Evolutionary conservation across 108 stramenopile genomes (phyloP).

Genomic region (Mayamaea pseudoterrestris): DNA sequence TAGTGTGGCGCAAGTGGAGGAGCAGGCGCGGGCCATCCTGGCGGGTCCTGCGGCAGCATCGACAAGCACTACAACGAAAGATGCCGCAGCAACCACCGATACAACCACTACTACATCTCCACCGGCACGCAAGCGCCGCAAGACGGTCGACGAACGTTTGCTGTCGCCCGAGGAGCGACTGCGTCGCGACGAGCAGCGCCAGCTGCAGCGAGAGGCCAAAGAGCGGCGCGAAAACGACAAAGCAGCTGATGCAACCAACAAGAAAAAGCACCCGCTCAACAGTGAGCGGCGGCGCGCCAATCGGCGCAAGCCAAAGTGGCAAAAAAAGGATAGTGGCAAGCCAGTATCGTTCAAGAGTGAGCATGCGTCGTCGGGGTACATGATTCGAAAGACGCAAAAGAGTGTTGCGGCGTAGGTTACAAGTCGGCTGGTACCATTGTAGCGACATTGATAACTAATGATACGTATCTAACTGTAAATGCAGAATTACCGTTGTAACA

Average conservation of each 20-base stretch:
- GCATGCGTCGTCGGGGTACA: not conserved
- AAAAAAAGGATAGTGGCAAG: not conserved
- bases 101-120: slow-evolving; percentile 5
- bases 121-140: slow-evolving; percentile 25
- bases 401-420: slow-evolving; percentile 72
- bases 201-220: slow-evolving; percentile 57
- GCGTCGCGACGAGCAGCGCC: slow-evolving; percentile 51
- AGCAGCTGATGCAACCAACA: slow-evolving; percentile 15
- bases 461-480: too few species aligned
- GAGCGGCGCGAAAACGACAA: slow-evolving; percentile 35
- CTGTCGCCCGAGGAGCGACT: slow-evolving; percentile 65
- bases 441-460: too few species aligned
- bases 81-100: slow-evolving; percentile 14
- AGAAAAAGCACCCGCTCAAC: slow-evolving; percentile 61
- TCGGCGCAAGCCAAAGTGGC: slow-evolving; percentile 62
- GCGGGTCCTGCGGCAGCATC: slow-evolving; percentile 4
- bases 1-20: not conserved
- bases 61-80: slow-evolving; percentile 2
- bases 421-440: too few species aligned
- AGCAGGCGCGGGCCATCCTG: slow-evolving; percentile 5
- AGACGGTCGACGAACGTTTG: slow-evolving; percentile 17
- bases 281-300: slow-evolving; percentile 78
- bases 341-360: not conserved
- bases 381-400: slow-evolving; percentile 29
- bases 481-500: too few species aligned